Percentiles rank a stretch among this genome's conserved stretches.
These are phyloP conservation scores for Nicotiana benthamiana DNA, from an alignment of 257 asterid species.

Conservation along the genomic window DNA sequence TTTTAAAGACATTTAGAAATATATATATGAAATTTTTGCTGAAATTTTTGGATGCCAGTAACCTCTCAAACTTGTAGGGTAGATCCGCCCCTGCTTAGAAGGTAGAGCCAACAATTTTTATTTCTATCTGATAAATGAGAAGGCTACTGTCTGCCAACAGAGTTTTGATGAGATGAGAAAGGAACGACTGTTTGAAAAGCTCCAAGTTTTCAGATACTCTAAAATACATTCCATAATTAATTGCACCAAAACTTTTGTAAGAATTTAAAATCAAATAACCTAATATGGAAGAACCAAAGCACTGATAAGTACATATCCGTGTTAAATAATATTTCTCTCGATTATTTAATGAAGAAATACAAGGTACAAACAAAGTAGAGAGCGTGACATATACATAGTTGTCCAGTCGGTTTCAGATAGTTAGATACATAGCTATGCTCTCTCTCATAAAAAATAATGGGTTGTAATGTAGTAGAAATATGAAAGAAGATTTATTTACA, in stretches of 20 bases:
- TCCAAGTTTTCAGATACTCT: not conserved
- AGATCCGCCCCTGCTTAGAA: too few species aligned
- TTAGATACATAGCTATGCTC: not conserved
- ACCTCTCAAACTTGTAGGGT: too few species aligned
- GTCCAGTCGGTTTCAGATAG: not conserved
- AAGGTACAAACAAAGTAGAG: not conserved
- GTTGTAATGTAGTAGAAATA: too few species aligned
- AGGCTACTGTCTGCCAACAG: not conserved
- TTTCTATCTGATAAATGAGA: too few species aligned
- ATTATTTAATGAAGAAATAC: not conserved
- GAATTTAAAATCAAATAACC: not conserved
- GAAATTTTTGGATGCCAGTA: too few species aligned
- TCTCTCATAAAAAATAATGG: not conserved
- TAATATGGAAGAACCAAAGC: not conserved
- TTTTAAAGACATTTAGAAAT: too few species aligned
- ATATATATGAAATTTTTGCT: too few species aligned
- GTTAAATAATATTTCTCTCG: not conserved
- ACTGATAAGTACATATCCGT: not conserved
- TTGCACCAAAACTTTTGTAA: not conserved
- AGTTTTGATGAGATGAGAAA: too few species aligned
- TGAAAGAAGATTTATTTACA: too few species aligned
- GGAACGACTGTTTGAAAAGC: not conserved
- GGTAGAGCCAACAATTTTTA: too few species aligned
- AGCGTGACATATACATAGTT: not conserved
- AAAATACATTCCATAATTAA: not conserved